Conservation (phyloP, 2,329 filamentous ascomycete species). For the Venturia asperata region DNA sequence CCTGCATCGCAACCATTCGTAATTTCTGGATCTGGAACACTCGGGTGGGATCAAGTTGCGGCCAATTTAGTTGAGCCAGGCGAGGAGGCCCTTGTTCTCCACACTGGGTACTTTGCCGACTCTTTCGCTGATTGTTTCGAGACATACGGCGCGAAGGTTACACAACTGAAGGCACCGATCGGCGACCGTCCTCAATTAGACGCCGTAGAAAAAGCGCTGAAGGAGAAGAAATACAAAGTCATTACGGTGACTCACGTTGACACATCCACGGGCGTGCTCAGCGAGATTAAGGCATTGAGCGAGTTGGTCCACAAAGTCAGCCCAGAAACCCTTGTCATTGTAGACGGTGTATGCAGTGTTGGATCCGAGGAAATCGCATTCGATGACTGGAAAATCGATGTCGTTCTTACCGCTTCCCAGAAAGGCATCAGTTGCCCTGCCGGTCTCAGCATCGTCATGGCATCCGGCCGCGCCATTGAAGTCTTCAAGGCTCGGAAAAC, state of each 20-base stretch:
- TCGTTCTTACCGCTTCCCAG: conserved; percentile 87
- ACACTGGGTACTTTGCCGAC: conserved; percentile 96
- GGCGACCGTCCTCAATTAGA: conserved; percentile 79
- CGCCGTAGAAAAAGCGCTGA: conserved; percentile 81
- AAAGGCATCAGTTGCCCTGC: conserved; percentile 96
- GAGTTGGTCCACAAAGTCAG: conserved; percentile 79
- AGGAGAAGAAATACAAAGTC: conserved; percentile 87
- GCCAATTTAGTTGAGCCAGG: conserved; percentile 85
- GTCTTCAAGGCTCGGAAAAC: conserved; percentile 72
- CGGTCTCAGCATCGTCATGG: conserved; percentile 89
- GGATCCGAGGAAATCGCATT: conserved; percentile 94
- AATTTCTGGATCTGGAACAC: conserved; percentile 86
- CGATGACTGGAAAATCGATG: conserved; percentile 89
- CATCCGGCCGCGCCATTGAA: conserved; percentile 80
- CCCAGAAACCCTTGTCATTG: conserved; percentile 82
- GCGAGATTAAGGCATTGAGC: conserved; percentile 76
- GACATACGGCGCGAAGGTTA: conserved; percentile 84
- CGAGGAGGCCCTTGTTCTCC: conserved; percentile 85
- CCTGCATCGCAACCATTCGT: conserved; percentile 82
- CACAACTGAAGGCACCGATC: conserved; percentile 81
- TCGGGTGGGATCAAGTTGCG: conserved; percentile 96
- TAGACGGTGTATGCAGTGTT: conserved; percentile 96
- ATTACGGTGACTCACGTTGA: conserved; percentile 96
- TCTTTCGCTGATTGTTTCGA: conserved; percentile 88
- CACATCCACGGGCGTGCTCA: conserved; percentile 92